A percentile compares a stretch with the other conserved stretches of the same genome.
Evolutionary conservation across 306 rosid species (phyloP).

Genomic region (Vigna trinervia): DNA sequence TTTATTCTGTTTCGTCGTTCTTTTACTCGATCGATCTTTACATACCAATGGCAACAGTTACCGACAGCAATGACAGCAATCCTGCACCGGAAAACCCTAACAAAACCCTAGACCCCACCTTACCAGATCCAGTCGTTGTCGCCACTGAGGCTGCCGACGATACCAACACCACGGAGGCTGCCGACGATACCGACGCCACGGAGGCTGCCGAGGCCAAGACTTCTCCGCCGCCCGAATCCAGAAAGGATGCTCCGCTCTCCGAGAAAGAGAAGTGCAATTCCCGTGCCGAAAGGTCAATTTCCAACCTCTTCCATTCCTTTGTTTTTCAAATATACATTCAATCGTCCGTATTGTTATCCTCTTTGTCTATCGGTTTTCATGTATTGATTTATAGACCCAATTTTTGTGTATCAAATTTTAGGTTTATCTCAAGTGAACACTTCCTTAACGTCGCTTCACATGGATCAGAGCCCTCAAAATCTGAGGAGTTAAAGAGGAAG

Average conservation of each 20-base stretch:
- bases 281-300: constrained; percentile 77
- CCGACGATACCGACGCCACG: not conserved
- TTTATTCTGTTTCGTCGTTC: not conserved
- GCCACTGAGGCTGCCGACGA: not conserved
- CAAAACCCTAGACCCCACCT: constrained; percentile 60
- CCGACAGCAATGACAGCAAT: constrained; percentile 31
- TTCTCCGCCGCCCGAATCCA: constrained; percentile 22
- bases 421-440: constrained; percentile 8
- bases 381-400: not conserved
- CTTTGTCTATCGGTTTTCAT: not conserved
- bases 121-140: constrained; percentile 40
- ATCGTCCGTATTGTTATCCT: not conserved
- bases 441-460: constrained; percentile 28
- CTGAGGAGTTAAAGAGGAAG: constrained; percentile 82
- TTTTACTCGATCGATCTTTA: not conserved
- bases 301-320: not conserved
- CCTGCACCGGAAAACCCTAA: constrained; percentile 59
- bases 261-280: constrained; percentile 89
- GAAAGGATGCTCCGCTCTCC: constrained; percentile 48
- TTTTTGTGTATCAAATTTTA: not conserved
- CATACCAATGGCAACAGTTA: constrained; percentile 57
- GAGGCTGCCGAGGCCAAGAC: constrained; percentile 32
- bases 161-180: not conserved
- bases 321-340: not conserved
- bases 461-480: constrained; percentile 57